Conservation (phyloP, 352 stramenopile genomes). For the Pythium sp. region DNA sequence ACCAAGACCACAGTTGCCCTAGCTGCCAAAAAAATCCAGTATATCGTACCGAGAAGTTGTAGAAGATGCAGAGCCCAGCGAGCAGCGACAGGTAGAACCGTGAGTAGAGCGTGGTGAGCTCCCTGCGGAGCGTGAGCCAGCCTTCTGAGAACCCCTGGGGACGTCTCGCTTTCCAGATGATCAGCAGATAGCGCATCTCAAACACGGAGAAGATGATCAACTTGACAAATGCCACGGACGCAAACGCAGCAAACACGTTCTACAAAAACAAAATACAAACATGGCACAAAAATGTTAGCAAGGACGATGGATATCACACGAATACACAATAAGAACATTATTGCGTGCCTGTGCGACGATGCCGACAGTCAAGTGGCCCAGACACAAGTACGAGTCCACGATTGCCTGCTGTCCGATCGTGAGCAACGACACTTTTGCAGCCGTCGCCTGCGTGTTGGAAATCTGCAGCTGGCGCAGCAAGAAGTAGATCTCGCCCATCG, state of each 20-base stretch:
- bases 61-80: conserved; percentile 88
- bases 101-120: conserved; percentile 94
- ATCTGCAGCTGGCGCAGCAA: conserved; percentile 82
- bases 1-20: background rate
- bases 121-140: conserved; percentile 85
- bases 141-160: conserved; percentile 83
- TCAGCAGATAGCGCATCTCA: conserved; percentile 98
- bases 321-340: background rate
- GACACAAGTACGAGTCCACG: conserved; percentile 94
- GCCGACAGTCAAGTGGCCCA: conserved; percentile 94
- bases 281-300: background rate
- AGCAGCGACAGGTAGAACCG: conserved; percentile 96
- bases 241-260: conserved; percentile 96
- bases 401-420: conserved; percentile 87
- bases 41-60: conserved; percentile 78
- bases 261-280: conserved; percentile 25
- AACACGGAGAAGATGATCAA: conserved; percentile 98
- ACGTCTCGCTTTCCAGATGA: conserved; percentile 95
- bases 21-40: background rate
- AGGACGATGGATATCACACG: background rate
- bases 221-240: conserved; percentile 97
- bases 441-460: conserved; percentile 81
- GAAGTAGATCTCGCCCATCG: conserved; percentile 85
- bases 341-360: conserved; percentile 72
- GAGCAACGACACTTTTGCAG: conserved; percentile 75